Conservation (phyloP, 2,329 filamentous ascomycete species). For the Dendryphion nanum region DNA sequence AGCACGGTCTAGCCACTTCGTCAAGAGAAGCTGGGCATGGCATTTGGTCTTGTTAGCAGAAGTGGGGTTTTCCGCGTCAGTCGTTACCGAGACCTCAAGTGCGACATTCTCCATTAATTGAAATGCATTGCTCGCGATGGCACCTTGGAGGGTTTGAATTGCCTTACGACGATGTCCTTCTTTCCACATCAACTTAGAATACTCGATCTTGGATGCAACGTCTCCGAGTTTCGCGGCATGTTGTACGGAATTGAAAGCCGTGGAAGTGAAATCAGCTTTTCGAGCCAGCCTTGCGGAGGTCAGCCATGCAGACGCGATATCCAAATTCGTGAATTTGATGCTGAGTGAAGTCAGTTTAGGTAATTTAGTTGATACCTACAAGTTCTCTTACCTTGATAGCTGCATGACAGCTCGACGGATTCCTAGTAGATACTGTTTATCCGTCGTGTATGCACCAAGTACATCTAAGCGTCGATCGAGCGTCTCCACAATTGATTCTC, state of each 20-base stretch:
- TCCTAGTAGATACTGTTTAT: slow-evolving; percentile 91
- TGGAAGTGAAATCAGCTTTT: slow-evolving; percentile 78
- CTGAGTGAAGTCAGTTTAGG: slow-evolving; percentile 17
- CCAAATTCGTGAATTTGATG: slow-evolving; percentile 62
- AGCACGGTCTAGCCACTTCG: slow-evolving; percentile 95
- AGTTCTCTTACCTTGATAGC: slow-evolving; percentile 59
- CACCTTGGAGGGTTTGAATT: slow-evolving; percentile 84
- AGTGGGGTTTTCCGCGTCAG: slow-evolving; percentile 34
- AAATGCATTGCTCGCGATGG: slow-evolving; percentile 80
- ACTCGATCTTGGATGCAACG: slow-evolving; percentile 86
- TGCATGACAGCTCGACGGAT: slow-evolving; percentile 87
- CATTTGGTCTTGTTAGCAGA: slow-evolving; percentile 64
- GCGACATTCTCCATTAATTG: slow-evolving; percentile 45
- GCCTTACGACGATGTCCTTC: slow-evolving; percentile 92
- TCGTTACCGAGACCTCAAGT: slow-evolving; percentile 37
- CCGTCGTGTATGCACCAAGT: slow-evolving; percentile 81
- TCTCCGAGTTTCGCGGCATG: slow-evolving; percentile 84
- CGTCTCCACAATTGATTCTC: slow-evolving; percentile 46
- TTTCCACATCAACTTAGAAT: slow-evolving; percentile 88
- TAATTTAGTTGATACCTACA: neutral
- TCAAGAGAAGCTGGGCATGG: slow-evolving; percentile 80
- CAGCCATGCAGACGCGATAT: slow-evolving; percentile 83
- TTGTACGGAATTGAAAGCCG: slow-evolving; percentile 90
- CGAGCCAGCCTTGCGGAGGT: slow-evolving; percentile 80
- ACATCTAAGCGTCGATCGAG: slow-evolving; percentile 80